phyloP scores from a whole-genome alignment of 2,329 filamentous ascomycete species.

The Magnaporthiopsis rhizophila region DNA sequence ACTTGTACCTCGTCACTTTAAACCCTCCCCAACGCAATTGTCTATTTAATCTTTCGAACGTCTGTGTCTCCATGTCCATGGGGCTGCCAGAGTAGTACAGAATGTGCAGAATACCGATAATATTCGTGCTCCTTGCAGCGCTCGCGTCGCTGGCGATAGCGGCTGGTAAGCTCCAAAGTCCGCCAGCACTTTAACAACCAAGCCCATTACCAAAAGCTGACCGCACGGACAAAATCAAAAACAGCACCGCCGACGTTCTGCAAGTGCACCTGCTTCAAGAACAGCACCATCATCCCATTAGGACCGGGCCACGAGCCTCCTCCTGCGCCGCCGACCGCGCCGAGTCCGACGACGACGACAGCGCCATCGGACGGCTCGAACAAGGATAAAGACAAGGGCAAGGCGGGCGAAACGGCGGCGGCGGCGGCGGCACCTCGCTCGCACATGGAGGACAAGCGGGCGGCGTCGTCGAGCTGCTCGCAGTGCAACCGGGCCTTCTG shows the following conservation, averaged over 20 bases:
- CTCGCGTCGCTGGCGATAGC: conserved; percentile 27
- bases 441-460: conserved; percentile 17
- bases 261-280: conserved; percentile 64
- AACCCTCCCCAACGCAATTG: not conserved
- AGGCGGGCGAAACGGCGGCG: not conserved
- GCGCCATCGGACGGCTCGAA: conserved; percentile 2
- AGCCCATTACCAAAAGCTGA: conserved; percentile 1
- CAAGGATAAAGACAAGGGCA: not conserved
- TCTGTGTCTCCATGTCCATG: not conserved
- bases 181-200: not conserved
- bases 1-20: not conserved
- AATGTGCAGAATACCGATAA: conserved; percentile 32
- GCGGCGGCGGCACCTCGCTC: not conserved
- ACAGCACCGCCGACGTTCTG: conserved; percentile 56
- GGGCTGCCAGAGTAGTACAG: not conserved
- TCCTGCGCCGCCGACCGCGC: conserved; percentile 16
- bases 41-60: not conserved
- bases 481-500: conserved; percentile 61
- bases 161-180: conserved; percentile 27
- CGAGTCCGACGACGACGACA: conserved; percentile 14
- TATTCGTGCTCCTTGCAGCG: conserved; percentile 28
- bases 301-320: conserved; percentile 33
- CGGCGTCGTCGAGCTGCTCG: conserved; percentile 41
- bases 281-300: conserved; percentile 59
- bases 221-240: conserved; percentile 11